Conservation (phyloP, 371 early-diverging fungal genomes). For the Synchytrium microbalum region DNA sequence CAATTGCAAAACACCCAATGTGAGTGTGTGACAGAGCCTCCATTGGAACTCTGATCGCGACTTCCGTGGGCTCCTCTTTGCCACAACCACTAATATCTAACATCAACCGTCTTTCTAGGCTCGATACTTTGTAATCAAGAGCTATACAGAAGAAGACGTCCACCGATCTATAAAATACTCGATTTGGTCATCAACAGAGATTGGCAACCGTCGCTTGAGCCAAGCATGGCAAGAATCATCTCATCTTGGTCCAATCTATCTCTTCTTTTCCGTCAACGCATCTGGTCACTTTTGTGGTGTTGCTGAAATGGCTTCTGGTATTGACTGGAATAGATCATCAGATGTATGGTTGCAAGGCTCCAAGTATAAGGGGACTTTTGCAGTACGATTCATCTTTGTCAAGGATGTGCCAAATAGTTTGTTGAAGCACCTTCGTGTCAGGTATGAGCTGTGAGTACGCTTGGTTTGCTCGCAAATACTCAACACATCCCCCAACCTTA, state of each 20-base stretch:
- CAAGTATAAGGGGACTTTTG: conserved; percentile 31
- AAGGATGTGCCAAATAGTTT: conserved; percentile 30
- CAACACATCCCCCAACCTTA: background rate
- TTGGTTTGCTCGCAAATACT: background rate
- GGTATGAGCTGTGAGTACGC: conserved; percentile 10
- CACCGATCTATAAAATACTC: conserved; percentile 26
- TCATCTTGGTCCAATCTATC: conserved; percentile 16
- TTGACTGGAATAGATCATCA: conserved; percentile 18
- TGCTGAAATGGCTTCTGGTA: conserved; percentile 24
- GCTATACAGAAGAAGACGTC: conserved; percentile 30
- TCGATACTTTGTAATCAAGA: conserved; percentile 36
- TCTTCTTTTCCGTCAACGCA: conserved; percentile 34
- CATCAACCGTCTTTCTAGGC: conserved; percentile 11
- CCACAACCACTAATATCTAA: background rate
- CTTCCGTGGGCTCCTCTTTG: background rate
- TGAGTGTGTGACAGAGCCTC: conserved; percentile 7
- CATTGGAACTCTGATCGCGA: background rate
- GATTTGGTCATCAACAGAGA: conserved; percentile 37
- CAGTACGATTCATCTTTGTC: conserved; percentile 27
- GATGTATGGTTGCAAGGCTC: conserved; percentile 21
- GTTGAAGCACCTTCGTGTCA: conserved; percentile 26
- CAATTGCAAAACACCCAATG: conserved; percentile 14
- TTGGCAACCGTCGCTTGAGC: conserved; percentile 35
- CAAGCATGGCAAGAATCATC: conserved; percentile 18
- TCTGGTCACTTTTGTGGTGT: conserved; percentile 36